A percentile compares a stretch with the other conserved stretches of the same genome.
These are phyloP conservation scores for Cerrena zonata DNA, from an alignment of 1,284 basidiomycete genomes.

Conservation along the genomic window DNA sequence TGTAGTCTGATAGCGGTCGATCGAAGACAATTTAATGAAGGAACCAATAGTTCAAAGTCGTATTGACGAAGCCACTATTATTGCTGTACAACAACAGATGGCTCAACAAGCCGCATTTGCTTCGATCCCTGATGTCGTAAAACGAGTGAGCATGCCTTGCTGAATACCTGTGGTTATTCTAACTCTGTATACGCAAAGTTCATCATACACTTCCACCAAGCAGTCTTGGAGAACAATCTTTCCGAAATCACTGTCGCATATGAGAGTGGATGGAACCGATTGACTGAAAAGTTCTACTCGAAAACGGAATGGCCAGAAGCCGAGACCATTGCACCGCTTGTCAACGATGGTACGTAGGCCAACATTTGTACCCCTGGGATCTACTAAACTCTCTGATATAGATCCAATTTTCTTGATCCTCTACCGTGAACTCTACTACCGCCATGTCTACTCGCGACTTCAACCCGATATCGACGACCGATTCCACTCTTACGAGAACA, in stretches of 20 bases:
- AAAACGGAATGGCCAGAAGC: slow-evolving; percentile 97
- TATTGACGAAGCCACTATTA: slow-evolving; percentile 60
- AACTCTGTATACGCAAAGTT: slow-evolving; percentile 46
- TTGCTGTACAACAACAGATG: slow-evolving; percentile 74
- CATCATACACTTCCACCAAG: slow-evolving; percentile 86
- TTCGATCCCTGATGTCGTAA: slow-evolving; percentile 76
- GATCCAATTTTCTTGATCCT: slow-evolving; percentile 93
- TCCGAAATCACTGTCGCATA: slow-evolving; percentile 87
- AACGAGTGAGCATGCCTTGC: slow-evolving; percentile 49
- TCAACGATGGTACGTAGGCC: slow-evolving; percentile 73
- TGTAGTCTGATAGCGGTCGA: slow-evolving; percentile 18
- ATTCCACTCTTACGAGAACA: slow-evolving; percentile 98
- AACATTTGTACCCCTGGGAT: slow-evolving; percentile 1
- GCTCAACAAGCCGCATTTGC: slow-evolving; percentile 73
- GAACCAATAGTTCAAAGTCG: slow-evolving; percentile 37
- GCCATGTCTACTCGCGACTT: slow-evolving; percentile 92
- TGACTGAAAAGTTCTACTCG: slow-evolving; percentile 92
- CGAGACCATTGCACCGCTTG: slow-evolving; percentile 88
- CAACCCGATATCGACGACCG: slow-evolving; percentile 95
- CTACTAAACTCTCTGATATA: slow-evolving; percentile 24
- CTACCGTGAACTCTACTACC: slow-evolving; percentile 91
- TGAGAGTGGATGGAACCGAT: slow-evolving; percentile 93
- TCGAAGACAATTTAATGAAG: slow-evolving; percentile 17
- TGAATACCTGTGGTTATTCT: not conserved
- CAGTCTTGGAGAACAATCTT: slow-evolving; percentile 80